Evolutionary conservation across 2,329 filamentous ascomycete species (phyloP).

Genomic region (Ophiostoma novo-ulmi): DNA sequence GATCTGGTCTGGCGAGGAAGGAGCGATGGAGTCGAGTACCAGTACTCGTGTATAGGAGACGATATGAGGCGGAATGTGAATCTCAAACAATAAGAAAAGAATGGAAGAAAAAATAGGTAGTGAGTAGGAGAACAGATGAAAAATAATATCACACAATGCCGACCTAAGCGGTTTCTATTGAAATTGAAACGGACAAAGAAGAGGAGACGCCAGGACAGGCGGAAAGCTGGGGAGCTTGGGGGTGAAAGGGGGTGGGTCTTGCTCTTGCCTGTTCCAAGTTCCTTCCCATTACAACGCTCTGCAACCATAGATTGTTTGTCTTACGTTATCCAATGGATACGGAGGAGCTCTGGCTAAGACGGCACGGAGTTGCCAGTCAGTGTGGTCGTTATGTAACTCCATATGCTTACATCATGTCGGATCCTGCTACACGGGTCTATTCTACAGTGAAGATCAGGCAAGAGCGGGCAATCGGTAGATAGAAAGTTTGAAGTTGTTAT

Average conservation of each 20-base stretch:
- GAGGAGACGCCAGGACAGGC: neutral
- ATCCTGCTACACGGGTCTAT: neutral
- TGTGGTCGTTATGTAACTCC: neutral
- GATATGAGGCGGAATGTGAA: neutral
- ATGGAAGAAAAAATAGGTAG: neutral
- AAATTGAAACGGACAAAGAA: neutral
- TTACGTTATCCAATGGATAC: neutral
- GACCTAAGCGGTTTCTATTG: neutral
- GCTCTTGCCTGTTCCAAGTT: neutral
- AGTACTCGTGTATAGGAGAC: neutral
- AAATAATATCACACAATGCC: neutral
- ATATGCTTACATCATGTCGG: neutral
- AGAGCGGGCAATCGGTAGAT: neutral
- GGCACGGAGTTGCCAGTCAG: neutral
- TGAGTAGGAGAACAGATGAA: neutral
- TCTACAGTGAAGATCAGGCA: neutral
- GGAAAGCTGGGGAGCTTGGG: conserved; percentile 1
- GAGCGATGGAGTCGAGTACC: neutral
- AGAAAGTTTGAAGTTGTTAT: too few species aligned
- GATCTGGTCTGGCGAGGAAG: neutral
- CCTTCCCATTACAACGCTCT: neutral
- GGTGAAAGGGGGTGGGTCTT: neutral
- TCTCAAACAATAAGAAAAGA: neutral
- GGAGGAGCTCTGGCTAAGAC: neutral
- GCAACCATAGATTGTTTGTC: neutral